phyloP scores from a whole-genome alignment of 257 asterid genomes.

The Penstemon newberryi region DNA sequence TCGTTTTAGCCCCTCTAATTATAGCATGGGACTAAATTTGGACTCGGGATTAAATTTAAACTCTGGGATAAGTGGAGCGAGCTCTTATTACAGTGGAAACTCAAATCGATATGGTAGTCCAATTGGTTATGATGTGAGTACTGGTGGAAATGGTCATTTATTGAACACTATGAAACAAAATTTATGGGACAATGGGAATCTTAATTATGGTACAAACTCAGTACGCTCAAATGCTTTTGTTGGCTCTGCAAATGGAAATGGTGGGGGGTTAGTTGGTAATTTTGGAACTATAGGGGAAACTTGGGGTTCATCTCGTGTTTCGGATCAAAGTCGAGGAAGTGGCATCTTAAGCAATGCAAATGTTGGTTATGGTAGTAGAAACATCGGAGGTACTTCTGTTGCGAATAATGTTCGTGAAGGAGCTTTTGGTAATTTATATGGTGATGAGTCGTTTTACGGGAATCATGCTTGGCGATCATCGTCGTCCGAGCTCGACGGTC shows the following conservation, averaged over 20 bases:
- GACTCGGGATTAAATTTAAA: slow-evolving; percentile 54
- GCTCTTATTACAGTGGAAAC: slow-evolving; percentile 51
- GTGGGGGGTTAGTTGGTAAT: slow-evolving; percentile 37
- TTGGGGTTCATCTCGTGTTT: slow-evolving; percentile 60
- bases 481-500: slow-evolving; percentile 48
- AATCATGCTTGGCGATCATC: slow-evolving; percentile 57
- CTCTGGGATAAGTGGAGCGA: slow-evolving; percentile 48
- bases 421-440: slow-evolving; percentile 50
- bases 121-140: slow-evolving; percentile 41
- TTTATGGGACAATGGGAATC: slow-evolving; percentile 51
- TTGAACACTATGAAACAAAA: slow-evolving; percentile 43
- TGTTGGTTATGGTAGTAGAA: slow-evolving; percentile 43
- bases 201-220: slow-evolving; percentile 44
- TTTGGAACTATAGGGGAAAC: slow-evolving; percentile 66
- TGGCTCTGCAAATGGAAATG: slow-evolving; percentile 48
- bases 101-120: slow-evolving; percentile 49
- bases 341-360: slow-evolving; percentile 40
- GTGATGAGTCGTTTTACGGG: slow-evolving; percentile 42
- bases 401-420: slow-evolving; percentile 42
- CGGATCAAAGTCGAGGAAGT: slow-evolving; percentile 49
- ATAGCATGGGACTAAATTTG: slow-evolving; percentile 46
- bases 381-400: slow-evolving; percentile 40
- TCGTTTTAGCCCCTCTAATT: slow-evolving; percentile 48
- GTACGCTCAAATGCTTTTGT: slow-evolving; percentile 41
- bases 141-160: slow-evolving; percentile 43